Percentiles rank a stretch among this genome's conserved stretches.
phyloP scores from a whole-genome alignment of 2,329 filamentous ascomycete species.

The Trichoderma sp. region DNA sequence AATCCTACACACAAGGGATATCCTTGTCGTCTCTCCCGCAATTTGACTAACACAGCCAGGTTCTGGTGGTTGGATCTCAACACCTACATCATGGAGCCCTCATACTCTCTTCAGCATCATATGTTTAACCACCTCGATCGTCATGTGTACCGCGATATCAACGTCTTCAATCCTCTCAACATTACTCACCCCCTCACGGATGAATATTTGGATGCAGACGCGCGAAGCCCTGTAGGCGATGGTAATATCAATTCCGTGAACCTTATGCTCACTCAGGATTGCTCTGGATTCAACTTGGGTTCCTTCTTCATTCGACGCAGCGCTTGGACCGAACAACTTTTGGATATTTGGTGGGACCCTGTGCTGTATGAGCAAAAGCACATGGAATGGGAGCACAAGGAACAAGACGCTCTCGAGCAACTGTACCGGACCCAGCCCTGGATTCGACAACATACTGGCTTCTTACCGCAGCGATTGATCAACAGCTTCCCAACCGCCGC shows the following conservation, averaged over 20 bases:
- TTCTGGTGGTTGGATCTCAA: constrained; percentile 99
- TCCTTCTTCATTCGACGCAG: constrained; percentile 89
- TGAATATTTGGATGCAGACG: constrained; percentile 71
- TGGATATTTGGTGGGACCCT: constrained; percentile 98
- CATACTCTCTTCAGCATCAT: constrained; percentile 83
- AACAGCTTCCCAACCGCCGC: constrained; percentile 93
- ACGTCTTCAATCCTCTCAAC: constrained; percentile 91
- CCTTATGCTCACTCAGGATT: constrained; percentile 87
- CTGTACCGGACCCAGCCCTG: constrained; percentile 89
- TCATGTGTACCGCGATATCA: constrained; percentile 90
- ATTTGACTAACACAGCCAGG: constrained; percentile 60
- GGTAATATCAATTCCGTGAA: constrained; percentile 76
- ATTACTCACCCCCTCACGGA: constrained; percentile 78
- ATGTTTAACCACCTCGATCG: constrained; percentile 77
- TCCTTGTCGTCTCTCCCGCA: constrained; percentile 5
- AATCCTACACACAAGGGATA: neutral
- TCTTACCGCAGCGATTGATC: constrained; percentile 85
- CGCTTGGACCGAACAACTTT: constrained; percentile 82
- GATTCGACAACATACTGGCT: constrained; percentile 84
- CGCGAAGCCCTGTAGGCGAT: constrained; percentile 73
- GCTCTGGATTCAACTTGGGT: constrained; percentile 91
- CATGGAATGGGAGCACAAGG: constrained; percentile 99
- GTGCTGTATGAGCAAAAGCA: constrained; percentile 97
- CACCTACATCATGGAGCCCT: constrained; percentile 96
- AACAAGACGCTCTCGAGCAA: constrained; percentile 92